Evolutionary conservation across 257 asterid genomes (phyloP), one percentile per base, ranked within the genome.

Genomic region (Plantago ovata): DNA sequence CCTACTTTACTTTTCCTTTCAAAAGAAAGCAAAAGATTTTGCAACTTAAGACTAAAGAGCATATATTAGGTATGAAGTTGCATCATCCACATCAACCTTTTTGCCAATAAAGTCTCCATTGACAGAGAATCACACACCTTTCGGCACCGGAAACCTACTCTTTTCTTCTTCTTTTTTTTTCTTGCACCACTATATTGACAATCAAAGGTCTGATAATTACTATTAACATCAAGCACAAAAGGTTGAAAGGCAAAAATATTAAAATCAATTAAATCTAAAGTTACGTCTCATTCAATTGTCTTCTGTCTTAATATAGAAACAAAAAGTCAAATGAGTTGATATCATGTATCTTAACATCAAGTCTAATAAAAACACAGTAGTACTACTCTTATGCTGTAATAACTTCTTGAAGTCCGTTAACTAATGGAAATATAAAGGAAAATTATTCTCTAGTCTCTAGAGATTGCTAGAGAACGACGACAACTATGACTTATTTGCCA

Each of bases 81-180:
- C 53, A 39, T 62, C 33, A 72, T 56, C 65, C 73, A 53, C 48
- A 23, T 69, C 62, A 64, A 55, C 60, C 53, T 69, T 59, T 56
- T 64, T 43, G 58, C 44, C 63, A 45, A 32, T 3, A 54, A 46
- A 48, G 38, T 51, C 70, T n/a, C 19, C 36, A 51, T 20, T 38
- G 13, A 40, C 52, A 43, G 6, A 9, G 52, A 47, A 28, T 28
- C 28, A 15, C 20, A 20, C 20, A 64, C 56, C 58, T 62, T 61
- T 51, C 10, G 58, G 39, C 67, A 50, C 14, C 0, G 28, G 42
- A 24, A 53, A 32, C 39, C 41, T 13, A 32, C 41, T 23, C 46
- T 1, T 41, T 32, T 15, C 75, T 47, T n/a, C n/a, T n/a, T n/a
- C n/a, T n/a, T n/a, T n/a, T n/a, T 55, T 54, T 50, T 36, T 52